Evolutionary conservation across 768 basidiomycete species (phyloP), one percentile per base, ranked within the genome.

Genomic region (Hysterangium stoloniferum): DNA sequence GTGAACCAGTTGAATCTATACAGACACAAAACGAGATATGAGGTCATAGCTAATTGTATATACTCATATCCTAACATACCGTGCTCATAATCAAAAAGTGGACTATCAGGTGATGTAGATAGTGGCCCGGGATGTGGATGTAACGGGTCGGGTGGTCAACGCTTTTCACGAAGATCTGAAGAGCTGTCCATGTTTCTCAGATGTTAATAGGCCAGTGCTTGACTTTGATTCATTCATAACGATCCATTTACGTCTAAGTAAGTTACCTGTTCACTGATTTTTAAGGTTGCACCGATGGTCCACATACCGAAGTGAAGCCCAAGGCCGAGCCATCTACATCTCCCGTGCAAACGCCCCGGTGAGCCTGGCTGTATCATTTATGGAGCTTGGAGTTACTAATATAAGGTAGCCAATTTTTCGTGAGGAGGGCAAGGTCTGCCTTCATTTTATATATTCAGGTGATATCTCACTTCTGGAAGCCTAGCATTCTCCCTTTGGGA

Each of bases 91-190:
- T n/a, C n/a, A n/a, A n/a, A n/a, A n/a, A n/a, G n/a, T n/a, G n/a
- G n/a, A n/a, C n/a, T n/a, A n/a, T n/a, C n/a, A n/a, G n/a, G n/a
- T n/a, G n/a, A n/a, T n/a, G n/a, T n/a, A n/a, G n/a, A n/a, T n/a
- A n/a, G n/a, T n/a, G n/a, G n/a, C n/a, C n/a, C n/a, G n/a, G n/a
- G n/a, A n/a, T n/a, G n/a, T n/a, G n/a, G n/a, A n/a, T n/a, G n/a
- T n/a, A n/a, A n/a, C n/a, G n/a, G n/a, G n/a, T n/a, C n/a, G n/a
- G n/a, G n/a, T n/a, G n/a, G n/a, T n/a, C n/a, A 57, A 87, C 86
- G 73, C 89, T 36, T 98, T 99, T 61, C 96, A 98, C 62, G 96
- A 99, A 67, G 96, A 96, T 9, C 72, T 94, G 38, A 98, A 99
- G 66, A 89, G 86, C 24, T 94, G 89, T 89, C 84, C 86, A 35